Evolutionary conservation across 1,284 basidiomycete species (phyloP), one percentile per base, ranked within the genome.

Genomic region (Puccinia horiana): DNA sequence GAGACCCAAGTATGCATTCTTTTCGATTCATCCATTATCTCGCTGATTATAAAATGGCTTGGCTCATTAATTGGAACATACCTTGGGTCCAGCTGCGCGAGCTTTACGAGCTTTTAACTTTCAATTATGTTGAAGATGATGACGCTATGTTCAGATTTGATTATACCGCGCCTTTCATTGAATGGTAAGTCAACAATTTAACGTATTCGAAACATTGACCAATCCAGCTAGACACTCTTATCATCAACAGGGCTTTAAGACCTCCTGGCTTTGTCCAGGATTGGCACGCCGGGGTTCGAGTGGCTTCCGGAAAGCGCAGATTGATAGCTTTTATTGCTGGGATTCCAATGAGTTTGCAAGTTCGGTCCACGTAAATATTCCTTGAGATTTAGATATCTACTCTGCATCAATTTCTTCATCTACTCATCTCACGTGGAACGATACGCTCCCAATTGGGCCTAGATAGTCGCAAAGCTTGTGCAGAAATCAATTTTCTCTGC

Each of bases 241-340:
- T 16, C 44, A 35, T 29, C 63, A 70, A n/a, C 84, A 96, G 95
- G 95, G 96, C 95, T 12, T 89, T 99, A 56, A 94, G 92, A 84
- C 95, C 96, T 77, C 97, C 97, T 16, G 96, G 95, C 4, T 99
- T 95, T 87, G 88, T 91, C 85, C 92, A 92, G 85, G 93, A 96
- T 85, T 98, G 97, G 96, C 96, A 98, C 87, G 88, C 99, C 79
- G 97, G 96, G 63, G 95, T 99, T 11, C 92, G 96, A 26, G 96
- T 98, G 8, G 75, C 83, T 11, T 90, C 91, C 40, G 92, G 93
- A 32, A 94, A 92, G 85, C 92, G 93, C 88, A 98, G 96, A 87
- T 90, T 99, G 0, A 94, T 99, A n/a, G 97, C 93, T 0, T 99
- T 99, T 87, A 98, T 99, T 85, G 93, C 94, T n/a, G 97, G 94